Percentiles rank a stretch among this genome's conserved stretches.
phyloP scores from a whole-genome alignment of 768 basidiomycete species.

The Agaricus blazei region DNA sequence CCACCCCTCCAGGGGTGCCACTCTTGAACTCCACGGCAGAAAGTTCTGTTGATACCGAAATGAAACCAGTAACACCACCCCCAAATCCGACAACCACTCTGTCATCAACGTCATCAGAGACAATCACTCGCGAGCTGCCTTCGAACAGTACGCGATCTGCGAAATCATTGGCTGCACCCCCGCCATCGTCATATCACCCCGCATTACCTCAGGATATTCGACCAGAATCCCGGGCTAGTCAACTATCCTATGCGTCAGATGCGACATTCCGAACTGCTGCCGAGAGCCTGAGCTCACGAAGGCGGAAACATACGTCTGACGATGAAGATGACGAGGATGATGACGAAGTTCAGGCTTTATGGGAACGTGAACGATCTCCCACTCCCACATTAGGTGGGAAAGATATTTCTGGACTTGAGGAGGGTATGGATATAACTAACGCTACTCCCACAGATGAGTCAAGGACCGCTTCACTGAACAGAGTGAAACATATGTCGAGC shows the following conservation, averaged over 20 bases:
- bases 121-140: background rate
- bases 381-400: conserved; percentile 14
- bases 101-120: background rate
- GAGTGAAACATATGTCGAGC: too few relatives aligned
- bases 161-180: background rate
- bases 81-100: background rate
- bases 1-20: background rate
- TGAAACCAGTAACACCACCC: background rate
- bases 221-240: conserved; percentile 9
- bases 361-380: conserved; percentile 5
- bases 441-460: background rate
- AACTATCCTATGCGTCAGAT: conserved; percentile 4
- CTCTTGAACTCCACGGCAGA: too few relatives aligned
- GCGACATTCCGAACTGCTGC: conserved; percentile 12
- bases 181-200: conserved; percentile 1
- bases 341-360: background rate
- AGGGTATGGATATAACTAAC: background rate
- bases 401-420: conserved; percentile 4
- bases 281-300: conserved; percentile 11
- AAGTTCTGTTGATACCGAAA: background rate
- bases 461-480: too few relatives aligned
- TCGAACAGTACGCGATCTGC: background rate
- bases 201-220: conserved; percentile 1
- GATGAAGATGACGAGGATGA: background rate
- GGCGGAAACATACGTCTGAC: background rate